Evolutionary conservation across 371 early-diverging fungal species (phyloP).

Genomic region (Mortierella sp.): DNA sequence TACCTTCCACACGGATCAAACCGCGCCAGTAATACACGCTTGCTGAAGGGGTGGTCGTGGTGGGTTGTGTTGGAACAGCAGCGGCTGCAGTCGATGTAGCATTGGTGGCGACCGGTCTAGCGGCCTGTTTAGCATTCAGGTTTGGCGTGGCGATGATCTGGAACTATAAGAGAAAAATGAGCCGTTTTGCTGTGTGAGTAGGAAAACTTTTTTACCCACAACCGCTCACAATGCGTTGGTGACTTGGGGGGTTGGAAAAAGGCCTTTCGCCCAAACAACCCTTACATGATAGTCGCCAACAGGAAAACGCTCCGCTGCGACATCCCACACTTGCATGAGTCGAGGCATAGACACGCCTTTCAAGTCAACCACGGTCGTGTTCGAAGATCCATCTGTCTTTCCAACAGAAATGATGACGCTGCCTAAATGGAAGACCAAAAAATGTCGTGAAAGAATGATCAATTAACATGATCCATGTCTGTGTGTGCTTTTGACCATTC

Average conservation of each 20-base stretch:
- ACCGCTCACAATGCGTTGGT: too few species aligned
- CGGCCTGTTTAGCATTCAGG: neutral
- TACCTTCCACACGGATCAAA: neutral
- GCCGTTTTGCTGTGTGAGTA: neutral
- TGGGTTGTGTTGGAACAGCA: neutral
- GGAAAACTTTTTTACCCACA: too few species aligned
- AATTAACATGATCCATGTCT: neutral
- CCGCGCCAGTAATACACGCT: slow-evolving; percentile 20
- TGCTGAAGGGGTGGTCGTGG: neutral
- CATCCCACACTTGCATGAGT: neutral
- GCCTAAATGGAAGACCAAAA: neutral
- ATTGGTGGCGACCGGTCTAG: neutral
- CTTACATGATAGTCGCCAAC: slow-evolving; percentile 25
- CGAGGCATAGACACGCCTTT: neutral
- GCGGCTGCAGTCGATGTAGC: neutral
- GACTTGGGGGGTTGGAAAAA: too few species aligned
- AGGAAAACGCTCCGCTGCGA: neutral
- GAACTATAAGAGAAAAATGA: neutral
- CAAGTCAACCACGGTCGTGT: slow-evolving; percentile 15
- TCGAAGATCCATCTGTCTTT: slow-evolving; percentile 26
- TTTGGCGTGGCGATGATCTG: slow-evolving; percentile 13
- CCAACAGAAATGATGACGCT: slow-evolving; percentile 6
- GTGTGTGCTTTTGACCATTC: too few species aligned
- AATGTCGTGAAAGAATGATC: neutral
- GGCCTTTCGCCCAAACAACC: too few species aligned